phyloP scores from a whole-genome alignment of 2,329 filamentous ascomycete species.

The Scytalidium sp. region DNA sequence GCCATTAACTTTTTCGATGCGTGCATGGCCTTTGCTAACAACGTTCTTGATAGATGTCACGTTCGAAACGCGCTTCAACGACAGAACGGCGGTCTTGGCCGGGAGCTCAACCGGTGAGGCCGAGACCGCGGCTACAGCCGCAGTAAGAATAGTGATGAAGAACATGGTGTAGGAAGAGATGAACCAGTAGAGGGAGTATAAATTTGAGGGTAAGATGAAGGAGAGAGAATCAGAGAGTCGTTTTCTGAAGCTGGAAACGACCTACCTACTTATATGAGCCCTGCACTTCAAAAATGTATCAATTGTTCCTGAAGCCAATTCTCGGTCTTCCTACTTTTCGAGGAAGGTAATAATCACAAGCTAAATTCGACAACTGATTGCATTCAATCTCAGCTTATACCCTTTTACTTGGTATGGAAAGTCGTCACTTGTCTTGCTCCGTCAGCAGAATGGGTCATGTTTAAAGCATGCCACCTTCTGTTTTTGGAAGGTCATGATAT shows the following conservation, averaged over 20 bases:
- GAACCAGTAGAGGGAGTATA: constrained; percentile 5
- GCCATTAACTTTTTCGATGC: constrained; percentile 22
- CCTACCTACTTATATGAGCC: constrained; percentile 11
- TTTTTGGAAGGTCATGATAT: too few species aligned
- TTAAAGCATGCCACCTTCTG: too few species aligned
- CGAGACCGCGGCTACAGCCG: constrained; percentile 18
- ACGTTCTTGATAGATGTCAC: constrained; percentile 21
- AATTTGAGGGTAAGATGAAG: constrained; percentile 3
- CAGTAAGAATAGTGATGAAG: constrained; percentile 17
- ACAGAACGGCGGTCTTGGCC: constrained; percentile 15
- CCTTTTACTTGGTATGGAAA: constrained; percentile 6
- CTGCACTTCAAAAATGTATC: constrained; percentile 1
- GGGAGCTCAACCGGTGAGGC: constrained; percentile 21
- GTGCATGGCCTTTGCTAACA: constrained; percentile 20
- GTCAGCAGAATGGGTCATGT: too few species aligned
- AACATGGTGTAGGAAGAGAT: constrained; percentile 14
- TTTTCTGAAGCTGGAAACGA: constrained; percentile 5
- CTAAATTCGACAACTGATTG: too few species aligned
- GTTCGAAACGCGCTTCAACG: constrained; percentile 20
- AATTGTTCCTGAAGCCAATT: constrained; percentile 1
- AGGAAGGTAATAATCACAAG: constrained; percentile 11
- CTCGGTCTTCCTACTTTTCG: constrained; percentile 5
- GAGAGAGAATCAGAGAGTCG: constrained; percentile 5
- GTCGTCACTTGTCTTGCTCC: constrained; percentile 3
- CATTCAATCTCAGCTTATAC: too few species aligned